phyloP scores from a whole-genome alignment of 768 basidiomycete genomes.

The Lentinus brumalis region DNA sequence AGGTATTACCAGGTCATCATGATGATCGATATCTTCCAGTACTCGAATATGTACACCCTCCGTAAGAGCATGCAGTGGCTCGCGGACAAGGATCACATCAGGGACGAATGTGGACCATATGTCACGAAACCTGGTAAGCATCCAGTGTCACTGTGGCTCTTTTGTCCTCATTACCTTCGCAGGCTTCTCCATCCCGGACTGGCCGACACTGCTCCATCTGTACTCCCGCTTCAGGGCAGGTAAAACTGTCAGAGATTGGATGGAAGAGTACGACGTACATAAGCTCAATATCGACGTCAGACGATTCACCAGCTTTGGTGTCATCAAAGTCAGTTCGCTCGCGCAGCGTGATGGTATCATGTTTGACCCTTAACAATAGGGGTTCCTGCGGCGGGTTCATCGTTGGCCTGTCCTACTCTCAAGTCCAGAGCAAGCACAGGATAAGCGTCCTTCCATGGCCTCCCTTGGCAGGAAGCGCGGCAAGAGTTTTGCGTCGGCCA shows the following conservation, averaged over 20 bases:
- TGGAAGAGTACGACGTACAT: slow-evolving; percentile 72
- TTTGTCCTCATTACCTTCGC: slow-evolving; percentile 1
- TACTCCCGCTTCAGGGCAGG: slow-evolving; percentile 88
- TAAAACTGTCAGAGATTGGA: slow-evolving; percentile 86
- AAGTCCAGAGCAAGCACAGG: neutral
- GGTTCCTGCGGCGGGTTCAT: slow-evolving; percentile 90
- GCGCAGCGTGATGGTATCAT: neutral
- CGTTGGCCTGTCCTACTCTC: slow-evolving; percentile 82
- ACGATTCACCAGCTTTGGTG: slow-evolving; percentile 95
- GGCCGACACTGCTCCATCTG: slow-evolving; percentile 83
- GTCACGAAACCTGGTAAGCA: slow-evolving; percentile 73
- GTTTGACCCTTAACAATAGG: slow-evolving; percentile 41
- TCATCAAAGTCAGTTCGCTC: slow-evolving; percentile 72
- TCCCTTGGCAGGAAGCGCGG: slow-evolving; percentile 24
- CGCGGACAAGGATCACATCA: slow-evolving; percentile 81
- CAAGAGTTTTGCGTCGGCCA: slow-evolving; percentile 15
- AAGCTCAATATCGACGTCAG: slow-evolving; percentile 83
- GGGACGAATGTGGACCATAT: slow-evolving; percentile 90
- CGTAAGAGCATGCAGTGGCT: slow-evolving; percentile 87
- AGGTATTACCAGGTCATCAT: slow-evolving; percentile 97
- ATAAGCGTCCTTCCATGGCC: slow-evolving; percentile 6
- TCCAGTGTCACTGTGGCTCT: neutral
- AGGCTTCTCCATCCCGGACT: slow-evolving; percentile 72
- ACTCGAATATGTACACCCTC: slow-evolving; percentile 95
- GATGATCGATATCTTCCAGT: slow-evolving; percentile 97